These are phyloP conservation scores for Zanthoxylum bungeanum DNA, from an alignment of 345 rosid species.

Conservation along the genomic window DNA sequence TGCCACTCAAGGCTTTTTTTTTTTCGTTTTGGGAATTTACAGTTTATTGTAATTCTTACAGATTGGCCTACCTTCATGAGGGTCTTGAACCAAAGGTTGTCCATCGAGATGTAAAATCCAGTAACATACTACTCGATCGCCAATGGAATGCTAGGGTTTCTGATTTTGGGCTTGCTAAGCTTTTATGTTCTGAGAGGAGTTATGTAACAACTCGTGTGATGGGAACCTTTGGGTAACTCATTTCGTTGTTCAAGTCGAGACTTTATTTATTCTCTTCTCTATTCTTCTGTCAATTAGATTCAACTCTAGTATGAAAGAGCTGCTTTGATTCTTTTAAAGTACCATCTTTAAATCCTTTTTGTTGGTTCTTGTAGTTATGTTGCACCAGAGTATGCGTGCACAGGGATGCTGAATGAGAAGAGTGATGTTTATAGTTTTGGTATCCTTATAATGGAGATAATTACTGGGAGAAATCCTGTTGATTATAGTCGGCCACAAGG, in stretches of 20 bases:
- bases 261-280: background rate
- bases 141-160: constrained; percentile 92
- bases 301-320: background rate
- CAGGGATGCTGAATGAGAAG: constrained; percentile 93
- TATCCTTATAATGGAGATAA: constrained; percentile 85
- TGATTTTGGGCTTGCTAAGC: constrained; percentile 97
- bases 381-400: constrained; percentile 98
- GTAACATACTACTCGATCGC: constrained; percentile 84
- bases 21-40: background rate
- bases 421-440: constrained; percentile 96
- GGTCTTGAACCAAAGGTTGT: constrained; percentile 99
- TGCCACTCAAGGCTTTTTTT: background rate
- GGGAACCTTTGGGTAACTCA: constrained; percentile 89
- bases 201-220: constrained; percentile 92
- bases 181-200: constrained; percentile 73
- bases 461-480: constrained; percentile 86
- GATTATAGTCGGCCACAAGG: constrained; percentile 86
- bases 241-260: background rate
- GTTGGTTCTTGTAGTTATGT: constrained; percentile 57
- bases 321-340: background rate
- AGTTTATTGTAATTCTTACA: constrained; percentile 20
- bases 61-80: constrained; percentile 96
- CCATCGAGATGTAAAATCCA: constrained; percentile 87
- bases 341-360: background rate
- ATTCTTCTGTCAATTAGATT: background rate